A percentile compares a stretch with the other conserved stretches of the same genome.
Conservation (phyloP, 805 yeast genomes). For the Kregervanrija fluxuum region DNA sequence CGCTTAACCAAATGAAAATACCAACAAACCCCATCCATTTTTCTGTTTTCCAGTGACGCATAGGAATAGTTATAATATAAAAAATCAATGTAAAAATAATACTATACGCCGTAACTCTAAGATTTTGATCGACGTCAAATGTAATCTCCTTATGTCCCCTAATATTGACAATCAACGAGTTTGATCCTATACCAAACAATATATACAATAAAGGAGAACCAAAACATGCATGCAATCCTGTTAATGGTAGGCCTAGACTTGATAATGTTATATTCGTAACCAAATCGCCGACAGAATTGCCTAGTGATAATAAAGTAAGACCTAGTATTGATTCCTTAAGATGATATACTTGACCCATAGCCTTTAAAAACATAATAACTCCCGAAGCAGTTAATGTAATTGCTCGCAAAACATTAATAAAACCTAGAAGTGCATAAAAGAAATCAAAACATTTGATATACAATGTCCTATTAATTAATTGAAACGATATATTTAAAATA, state of each 20-base stretch:
- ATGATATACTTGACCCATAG: constrained; percentile 36
- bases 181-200: constrained; percentile 44
- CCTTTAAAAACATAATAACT: constrained; percentile 30
- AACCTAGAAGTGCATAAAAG: constrained; percentile 17
- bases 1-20: constrained; percentile 25
- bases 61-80: constrained; percentile 35
- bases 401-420: constrained; percentile 20
- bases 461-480: too few relatives aligned
- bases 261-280: constrained; percentile 42
- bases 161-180: constrained; percentile 30
- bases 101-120: constrained; percentile 33
- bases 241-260: constrained; percentile 30
- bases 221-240: constrained; percentile 45
- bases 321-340: constrained; percentile 44
- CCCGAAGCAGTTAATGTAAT: constrained; percentile 25
- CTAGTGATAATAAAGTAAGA: constrained; percentile 38
- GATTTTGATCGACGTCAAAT: constrained; percentile 32
- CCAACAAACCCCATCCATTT: constrained; percentile 31
- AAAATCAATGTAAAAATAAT: constrained; percentile 31
- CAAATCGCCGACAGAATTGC: constrained; percentile 46
- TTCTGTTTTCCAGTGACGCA: constrained; percentile 39
- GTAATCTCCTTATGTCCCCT: constrained; percentile 16
- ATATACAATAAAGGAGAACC: constrained; percentile 47
- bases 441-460: not conserved
- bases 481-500: too few relatives aligned